Base-by-base conservation (phyloP, 345 rosid species). In the Excoecaria cochinchinensis region DNA sequence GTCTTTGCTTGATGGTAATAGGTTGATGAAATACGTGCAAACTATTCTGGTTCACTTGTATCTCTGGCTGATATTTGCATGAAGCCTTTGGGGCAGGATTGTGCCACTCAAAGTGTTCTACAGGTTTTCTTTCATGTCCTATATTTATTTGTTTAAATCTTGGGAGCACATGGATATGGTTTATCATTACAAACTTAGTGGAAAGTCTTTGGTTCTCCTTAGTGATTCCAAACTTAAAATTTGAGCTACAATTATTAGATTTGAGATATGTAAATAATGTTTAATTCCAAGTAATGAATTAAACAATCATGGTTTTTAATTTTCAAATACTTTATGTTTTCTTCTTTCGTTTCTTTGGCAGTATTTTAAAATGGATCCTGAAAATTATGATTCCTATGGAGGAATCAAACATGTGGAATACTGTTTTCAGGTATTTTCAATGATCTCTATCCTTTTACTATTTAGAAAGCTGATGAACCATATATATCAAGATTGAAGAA, bases 321-420 rank as follows among this genome's bases (percentile, higher is more conserved):
- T 9, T 67, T 74, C 53, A 47, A 67, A 74, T 44, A 69, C 52
- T 81, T 39, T 57, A 76, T 55, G 12, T 71, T 61, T 71, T 79
- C 61, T 73, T 8, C 44, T 39, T 71, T 19, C 36, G 48, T 69
- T 64, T 38, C 24, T 44, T 74, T 73, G 46, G 40, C 40, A 78
- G 81, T 78, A 78, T 67, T 78, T 78, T 44, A 78, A 78, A 72
- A 78, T 78, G 81, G 76, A 78, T 39, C 56, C 81, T 46, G 72
- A 72, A 17, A 78, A 72, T 57, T 78, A 66, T 67, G 72, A 78
- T 21, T 47, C 48, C 59, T 78, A 78, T 78, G 81, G 81, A 59
- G 81, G 81, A 72, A 58, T 78, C 31, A 44, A 78, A 48, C 81
- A 78, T 78, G 76, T 71, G 1, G 81, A 78, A 64, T 78, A 78